Percentiles rank a stretch among this genome's conserved stretches.
Conservation (phyloP, 257 asterid genomes). For the Solanum paucissectum region DNA sequence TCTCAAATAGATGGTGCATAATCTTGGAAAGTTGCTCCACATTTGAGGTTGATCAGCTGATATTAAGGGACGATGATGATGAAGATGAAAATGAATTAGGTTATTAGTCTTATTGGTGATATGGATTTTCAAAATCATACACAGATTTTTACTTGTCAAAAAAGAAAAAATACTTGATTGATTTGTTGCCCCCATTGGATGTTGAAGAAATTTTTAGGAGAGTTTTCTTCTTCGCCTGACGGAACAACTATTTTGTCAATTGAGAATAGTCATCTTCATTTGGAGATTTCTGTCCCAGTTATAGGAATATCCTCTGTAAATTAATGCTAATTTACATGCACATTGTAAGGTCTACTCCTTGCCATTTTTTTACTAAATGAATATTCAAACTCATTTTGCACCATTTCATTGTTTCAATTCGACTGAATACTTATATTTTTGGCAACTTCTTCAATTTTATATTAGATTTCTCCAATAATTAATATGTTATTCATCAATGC, state of each 20-base stretch:
- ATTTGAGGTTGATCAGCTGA: neutral
- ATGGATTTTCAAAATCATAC: slow-evolving; percentile 27
- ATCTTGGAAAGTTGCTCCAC: neutral
- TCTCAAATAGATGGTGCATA: slow-evolving; percentile 36
- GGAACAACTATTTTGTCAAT: slow-evolving; percentile 23
- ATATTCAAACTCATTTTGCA: neutral
- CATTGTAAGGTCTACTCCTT: slow-evolving; percentile 16
- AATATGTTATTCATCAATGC: neutral
- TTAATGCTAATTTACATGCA: slow-evolving; percentile 24
- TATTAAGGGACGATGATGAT: slow-evolving; percentile 13
- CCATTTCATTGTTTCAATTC: neutral
- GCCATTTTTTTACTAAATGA: slow-evolving; percentile 24
- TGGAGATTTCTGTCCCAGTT: slow-evolving; percentile 16
- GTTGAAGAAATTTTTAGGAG: neutral
- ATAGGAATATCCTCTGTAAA: slow-evolving; percentile 37
- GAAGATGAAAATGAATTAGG: slow-evolving; percentile 27
- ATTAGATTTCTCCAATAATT: neutral
- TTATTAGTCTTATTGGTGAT: slow-evolving; percentile 17
- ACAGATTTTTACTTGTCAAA: slow-evolving; percentile 1
- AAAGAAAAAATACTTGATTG: neutral
- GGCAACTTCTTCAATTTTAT: neutral
- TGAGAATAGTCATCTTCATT: slow-evolving; percentile 5
- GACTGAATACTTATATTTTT: neutral
- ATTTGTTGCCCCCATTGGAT: slow-evolving; percentile 26
- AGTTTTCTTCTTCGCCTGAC: neutral